Conservation (phyloP, 2,329 filamentous ascomycete species). For the Aulographum hederae region DNA sequence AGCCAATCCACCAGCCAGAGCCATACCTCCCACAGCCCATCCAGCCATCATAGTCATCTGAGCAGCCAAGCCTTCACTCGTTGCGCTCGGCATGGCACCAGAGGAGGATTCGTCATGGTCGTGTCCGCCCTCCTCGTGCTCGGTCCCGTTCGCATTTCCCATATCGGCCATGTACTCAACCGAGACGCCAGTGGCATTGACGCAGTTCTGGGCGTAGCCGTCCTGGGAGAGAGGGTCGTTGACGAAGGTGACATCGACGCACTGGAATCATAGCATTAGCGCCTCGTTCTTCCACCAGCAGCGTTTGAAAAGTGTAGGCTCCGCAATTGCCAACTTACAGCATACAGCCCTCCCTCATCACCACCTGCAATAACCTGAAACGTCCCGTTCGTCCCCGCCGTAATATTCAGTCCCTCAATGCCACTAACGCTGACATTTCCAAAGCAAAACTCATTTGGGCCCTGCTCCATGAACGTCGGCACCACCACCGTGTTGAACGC, state of each 20-base stretch:
- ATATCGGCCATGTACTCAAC: no score
- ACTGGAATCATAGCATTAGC: constrained; percentile 24
- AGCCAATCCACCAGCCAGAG: no score
- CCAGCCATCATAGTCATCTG: no score
- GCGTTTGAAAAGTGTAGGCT: constrained; percentile 1
- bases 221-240: constrained; percentile 27
- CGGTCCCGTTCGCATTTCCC: constrained; percentile 21
- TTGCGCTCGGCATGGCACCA: constrained; percentile 2
- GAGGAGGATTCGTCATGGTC: constrained; percentile 4
- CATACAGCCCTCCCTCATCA: constrained; percentile 47
- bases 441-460: constrained; percentile 49
- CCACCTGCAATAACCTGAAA: constrained; percentile 51
- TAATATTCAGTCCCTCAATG: constrained; percentile 36
- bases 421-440: constrained; percentile 38
- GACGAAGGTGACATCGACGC: constrained; percentile 55
- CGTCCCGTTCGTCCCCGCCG: constrained; percentile 43
- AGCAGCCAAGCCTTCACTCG: constrained; percentile 10
- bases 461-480: constrained; percentile 38
- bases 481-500: constrained; percentile 55
- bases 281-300: not conserved
- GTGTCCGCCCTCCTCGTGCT: constrained; percentile 28
- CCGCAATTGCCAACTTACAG: constrained; percentile 17
- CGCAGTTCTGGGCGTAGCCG: constrained; percentile 31
- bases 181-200: constrained; percentile 39
- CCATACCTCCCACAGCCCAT: no score